These are phyloP conservation scores for Bigelowiella natans DNA, from an alignment of 78 protist species.

Conservation along the genomic window DNA sequence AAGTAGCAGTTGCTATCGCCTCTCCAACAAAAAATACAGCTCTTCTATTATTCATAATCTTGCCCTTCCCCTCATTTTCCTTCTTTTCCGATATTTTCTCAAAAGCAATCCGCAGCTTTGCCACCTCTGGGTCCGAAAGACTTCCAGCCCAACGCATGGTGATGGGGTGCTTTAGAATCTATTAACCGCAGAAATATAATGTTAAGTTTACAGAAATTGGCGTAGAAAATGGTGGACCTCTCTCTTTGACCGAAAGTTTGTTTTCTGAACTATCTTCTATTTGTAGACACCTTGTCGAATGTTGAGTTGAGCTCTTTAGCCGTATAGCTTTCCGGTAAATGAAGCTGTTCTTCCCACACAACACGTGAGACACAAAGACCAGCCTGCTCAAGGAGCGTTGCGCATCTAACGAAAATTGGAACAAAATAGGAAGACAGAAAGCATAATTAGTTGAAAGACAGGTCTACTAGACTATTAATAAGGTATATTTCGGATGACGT, in stretches of 20 bases:
- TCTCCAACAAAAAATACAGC: too few species aligned
- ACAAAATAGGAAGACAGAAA: too few species aligned
- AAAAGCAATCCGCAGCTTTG: background rate
- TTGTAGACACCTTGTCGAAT: background rate
- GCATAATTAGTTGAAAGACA: background rate
- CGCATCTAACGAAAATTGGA: background rate
- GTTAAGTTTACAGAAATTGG: background rate
- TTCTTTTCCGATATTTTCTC: background rate
- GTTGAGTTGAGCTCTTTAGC: background rate
- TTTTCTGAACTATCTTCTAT: background rate
- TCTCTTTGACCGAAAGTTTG: background rate
- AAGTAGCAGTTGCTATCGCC: background rate
- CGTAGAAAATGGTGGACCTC: background rate
- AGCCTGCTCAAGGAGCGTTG: background rate
- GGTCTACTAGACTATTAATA: background rate
- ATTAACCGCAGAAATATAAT: background rate
- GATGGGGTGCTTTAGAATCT: background rate
- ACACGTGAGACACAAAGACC: background rate
- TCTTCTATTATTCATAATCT: background rate
- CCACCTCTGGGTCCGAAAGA: background rate
- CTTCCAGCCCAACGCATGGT: background rate
- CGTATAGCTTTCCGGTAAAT: background rate
- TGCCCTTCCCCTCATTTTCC: background rate
- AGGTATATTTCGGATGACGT: background rate
- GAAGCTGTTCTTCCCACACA: background rate